Evolutionary conservation across 2,329 filamentous ascomycete genomes (phyloP).

Genomic region (Juglanconis oblonga): DNA sequence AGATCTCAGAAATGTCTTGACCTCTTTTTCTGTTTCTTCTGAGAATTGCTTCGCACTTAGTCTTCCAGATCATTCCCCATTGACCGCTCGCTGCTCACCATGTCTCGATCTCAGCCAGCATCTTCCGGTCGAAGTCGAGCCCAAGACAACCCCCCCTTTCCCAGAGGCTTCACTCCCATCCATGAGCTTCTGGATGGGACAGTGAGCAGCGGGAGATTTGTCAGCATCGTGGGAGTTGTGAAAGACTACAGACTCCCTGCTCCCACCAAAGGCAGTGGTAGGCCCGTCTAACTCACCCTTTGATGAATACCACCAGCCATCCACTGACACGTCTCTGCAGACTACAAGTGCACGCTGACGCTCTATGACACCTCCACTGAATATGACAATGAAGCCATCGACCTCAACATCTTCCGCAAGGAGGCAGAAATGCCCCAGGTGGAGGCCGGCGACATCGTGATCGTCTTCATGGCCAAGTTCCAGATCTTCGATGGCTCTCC

Average conservation of each 20-base stretch:
- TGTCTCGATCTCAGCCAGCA: slow-evolving; percentile 5
- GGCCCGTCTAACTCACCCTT: slow-evolving; percentile 11
- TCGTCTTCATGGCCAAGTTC: slow-evolving; percentile 56
- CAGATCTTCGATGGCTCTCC: slow-evolving; percentile 34
- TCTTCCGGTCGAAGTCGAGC: background rate
- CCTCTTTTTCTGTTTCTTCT: no score
- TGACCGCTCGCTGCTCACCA: background rate
- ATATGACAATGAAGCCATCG: slow-evolving; percentile 36
- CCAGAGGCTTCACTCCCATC: slow-evolving; percentile 39
- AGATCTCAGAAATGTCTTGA: no score
- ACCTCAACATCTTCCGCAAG: slow-evolving; percentile 60
- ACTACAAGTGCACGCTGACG: slow-evolving; percentile 59
- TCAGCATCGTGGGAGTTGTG: slow-evolving; percentile 69
- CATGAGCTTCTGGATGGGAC: slow-evolving; percentile 42
- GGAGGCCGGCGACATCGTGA: slow-evolving; percentile 59
- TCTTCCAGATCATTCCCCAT: background rate
- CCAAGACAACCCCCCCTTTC: slow-evolving; percentile 24
- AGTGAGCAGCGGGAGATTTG: slow-evolving; percentile 26
- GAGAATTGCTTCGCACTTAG: no score
- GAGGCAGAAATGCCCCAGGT: slow-evolving; percentile 46
- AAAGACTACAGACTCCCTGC: slow-evolving; percentile 59
- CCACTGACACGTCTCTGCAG: slow-evolving; percentile 30
- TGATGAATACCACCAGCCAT: background rate
- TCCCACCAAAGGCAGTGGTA: slow-evolving; percentile 50
- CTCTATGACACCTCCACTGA: slow-evolving; percentile 58